A percentile compares a stretch with the other conserved stretches of the same genome.
Evolutionary conservation across 2,329 filamentous ascomycete species (phyloP).

Genomic region (Aurifilum marmelostoma): DNA sequence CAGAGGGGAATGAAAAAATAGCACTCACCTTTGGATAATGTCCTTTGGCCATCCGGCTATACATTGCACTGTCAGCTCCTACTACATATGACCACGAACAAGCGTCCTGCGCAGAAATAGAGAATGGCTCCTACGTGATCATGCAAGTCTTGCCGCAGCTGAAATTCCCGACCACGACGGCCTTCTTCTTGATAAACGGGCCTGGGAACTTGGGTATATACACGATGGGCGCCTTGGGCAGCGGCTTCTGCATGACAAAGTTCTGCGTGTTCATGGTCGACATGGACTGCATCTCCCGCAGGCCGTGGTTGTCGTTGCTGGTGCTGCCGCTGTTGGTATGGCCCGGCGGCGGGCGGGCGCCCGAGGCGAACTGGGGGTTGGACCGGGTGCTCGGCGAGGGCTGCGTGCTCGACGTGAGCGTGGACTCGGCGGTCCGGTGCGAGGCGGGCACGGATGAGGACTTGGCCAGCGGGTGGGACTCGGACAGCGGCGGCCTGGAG

Average conservation of each 20-base stretch:
- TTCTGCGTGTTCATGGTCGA: conserved; percentile 25
- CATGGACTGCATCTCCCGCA: conserved; percentile 19
- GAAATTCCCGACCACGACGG: conserved; percentile 28
- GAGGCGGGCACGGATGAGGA: conserved; percentile 4
- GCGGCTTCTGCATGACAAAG: conserved; percentile 22
- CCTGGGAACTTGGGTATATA: conserved; percentile 25
- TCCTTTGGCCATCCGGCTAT: conserved; percentile 24
- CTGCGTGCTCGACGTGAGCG: neutral
- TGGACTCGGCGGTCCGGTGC: neutral
- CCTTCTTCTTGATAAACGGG: conserved; percentile 27
- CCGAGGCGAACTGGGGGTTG: conserved; percentile 1
- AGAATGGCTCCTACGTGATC: conserved; percentile 22
- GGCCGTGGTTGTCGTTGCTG: neutral
- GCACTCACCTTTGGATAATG: conserved; percentile 20
- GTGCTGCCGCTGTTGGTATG: neutral
- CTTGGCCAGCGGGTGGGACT: conserved; percentile 1
- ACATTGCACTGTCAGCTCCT: conserved; percentile 13
- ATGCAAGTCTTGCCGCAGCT: conserved; percentile 29
- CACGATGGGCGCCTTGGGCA: conserved; percentile 25
- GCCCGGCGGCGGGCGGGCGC: neutral
- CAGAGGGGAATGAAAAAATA: no score
- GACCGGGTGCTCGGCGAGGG: conserved; percentile 7
- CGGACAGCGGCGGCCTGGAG: conserved; percentile 13
- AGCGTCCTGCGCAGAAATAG: neutral
- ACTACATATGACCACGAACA: neutral